Conservation (phyloP, 2,329 filamentous ascomycete species). For the Calonectria hawksworthii region DNA sequence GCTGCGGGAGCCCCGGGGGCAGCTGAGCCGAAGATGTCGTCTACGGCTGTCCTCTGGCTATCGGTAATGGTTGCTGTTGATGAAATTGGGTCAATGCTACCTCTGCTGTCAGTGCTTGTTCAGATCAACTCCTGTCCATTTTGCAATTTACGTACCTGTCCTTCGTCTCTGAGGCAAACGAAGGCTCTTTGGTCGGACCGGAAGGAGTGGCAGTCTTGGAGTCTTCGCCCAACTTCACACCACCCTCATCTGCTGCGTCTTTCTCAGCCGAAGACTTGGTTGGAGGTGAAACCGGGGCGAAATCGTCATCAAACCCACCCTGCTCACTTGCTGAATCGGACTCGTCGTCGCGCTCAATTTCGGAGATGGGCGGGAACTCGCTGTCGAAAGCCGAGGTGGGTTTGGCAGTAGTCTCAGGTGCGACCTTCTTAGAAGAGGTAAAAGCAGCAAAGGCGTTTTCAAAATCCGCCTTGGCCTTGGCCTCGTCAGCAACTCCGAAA, state of each 20-base stretch:
- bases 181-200: slow-evolving; percentile 43
- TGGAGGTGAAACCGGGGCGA: slow-evolving; percentile 74
- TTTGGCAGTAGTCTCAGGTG: slow-evolving; percentile 59
- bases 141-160: slow-evolving; percentile 41
- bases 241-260: slow-evolving; percentile 33
- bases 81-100: slow-evolving; percentile 48
- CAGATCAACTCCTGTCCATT: neutral
- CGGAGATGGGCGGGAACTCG: slow-evolving; percentile 95
- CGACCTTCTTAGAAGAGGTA: slow-evolving; percentile 63
- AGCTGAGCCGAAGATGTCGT: slow-evolving; percentile 60
- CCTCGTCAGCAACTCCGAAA: slow-evolving; percentile 67
- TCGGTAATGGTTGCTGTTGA: slow-evolving; percentile 51
- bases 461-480: slow-evolving; percentile 83
- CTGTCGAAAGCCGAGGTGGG: slow-evolving; percentile 70
- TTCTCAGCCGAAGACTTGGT: slow-evolving; percentile 47
- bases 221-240: slow-evolving; percentile 23
- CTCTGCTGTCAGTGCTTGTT: slow-evolving; percentile 23
- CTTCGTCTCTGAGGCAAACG: slow-evolving; percentile 36
- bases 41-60: slow-evolving; percentile 51
- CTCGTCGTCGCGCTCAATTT: slow-evolving; percentile 81
- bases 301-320: slow-evolving; percentile 94
- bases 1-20: slow-evolving; percentile 41
- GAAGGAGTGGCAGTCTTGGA: slow-evolving; percentile 32
- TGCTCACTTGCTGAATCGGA: slow-evolving; percentile 84
- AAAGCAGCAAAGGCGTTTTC: slow-evolving; percentile 89